A percentile compares a stretch with the other conserved stretches of the same genome.
phyloP scores from a whole-genome alignment of 805 yeast species.

The Candida ponderosae region DNA sequence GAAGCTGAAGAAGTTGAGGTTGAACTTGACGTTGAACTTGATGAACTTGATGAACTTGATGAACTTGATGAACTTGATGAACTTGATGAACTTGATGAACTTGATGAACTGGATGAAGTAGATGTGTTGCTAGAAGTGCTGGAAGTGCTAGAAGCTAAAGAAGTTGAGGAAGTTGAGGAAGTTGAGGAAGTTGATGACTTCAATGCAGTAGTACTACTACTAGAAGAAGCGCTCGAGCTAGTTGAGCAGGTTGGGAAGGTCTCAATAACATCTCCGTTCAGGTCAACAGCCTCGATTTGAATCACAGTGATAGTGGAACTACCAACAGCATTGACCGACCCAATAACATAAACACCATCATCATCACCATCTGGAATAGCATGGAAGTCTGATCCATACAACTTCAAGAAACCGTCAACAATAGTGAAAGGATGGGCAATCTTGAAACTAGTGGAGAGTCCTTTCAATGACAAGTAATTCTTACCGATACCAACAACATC shows the following conservation, averaged over 20 bases:
- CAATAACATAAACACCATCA: too few species aligned
- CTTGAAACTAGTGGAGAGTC: slow-evolving; percentile 3
- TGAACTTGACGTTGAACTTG: neutral
- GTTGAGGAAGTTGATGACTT: neutral
- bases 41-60: neutral
- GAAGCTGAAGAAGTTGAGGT: neutral
- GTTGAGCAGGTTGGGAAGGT: slow-evolving; percentile 7
- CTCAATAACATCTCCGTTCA: too few species aligned
- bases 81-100: slow-evolving; percentile 1
- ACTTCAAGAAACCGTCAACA: slow-evolving; percentile 8
- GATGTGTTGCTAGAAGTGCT: neutral
- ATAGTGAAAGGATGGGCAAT: slow-evolving; percentile 10
- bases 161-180: slow-evolving; percentile 8
- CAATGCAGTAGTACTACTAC: neutral
- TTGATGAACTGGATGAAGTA: neutral
- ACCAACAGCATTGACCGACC: too few species aligned
- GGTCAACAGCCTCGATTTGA: too few species aligned
- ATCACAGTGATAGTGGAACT: too few species aligned
- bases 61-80: slow-evolving; percentile 1
- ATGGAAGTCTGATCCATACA: slow-evolving; percentile 12
- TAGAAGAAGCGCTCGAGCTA: slow-evolving; percentile 5
- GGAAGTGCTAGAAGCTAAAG: neutral
- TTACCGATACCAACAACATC: slow-evolving; percentile 10
- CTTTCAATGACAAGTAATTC: slow-evolving; percentile 6
- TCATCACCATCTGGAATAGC: too few species aligned